A percentile compares a stretch with the other conserved stretches of the same genome.
Evolutionary conservation across 257 asterid species (phyloP).

Genomic region (Fraxinus pennsylvanica): DNA sequence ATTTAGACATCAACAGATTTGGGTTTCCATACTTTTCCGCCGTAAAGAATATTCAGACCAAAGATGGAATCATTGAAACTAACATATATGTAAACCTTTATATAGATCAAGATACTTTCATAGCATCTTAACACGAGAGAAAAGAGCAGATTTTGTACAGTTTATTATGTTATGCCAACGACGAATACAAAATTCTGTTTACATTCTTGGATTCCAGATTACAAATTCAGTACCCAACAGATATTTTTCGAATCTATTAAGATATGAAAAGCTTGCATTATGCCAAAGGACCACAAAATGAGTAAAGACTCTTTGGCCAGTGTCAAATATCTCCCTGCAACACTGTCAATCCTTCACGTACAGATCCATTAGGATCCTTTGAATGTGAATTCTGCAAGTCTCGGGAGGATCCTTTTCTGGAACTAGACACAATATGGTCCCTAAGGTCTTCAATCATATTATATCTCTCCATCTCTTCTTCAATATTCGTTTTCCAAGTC

Average conservation of each 20-base stretch:
- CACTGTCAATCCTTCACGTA: constrained; percentile 45
- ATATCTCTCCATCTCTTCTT: constrained; percentile 82
- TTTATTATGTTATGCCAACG: constrained; percentile 37
- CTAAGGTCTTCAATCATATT: constrained; percentile 85
- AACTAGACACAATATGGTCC: constrained; percentile 77
- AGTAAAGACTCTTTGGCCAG: constrained; percentile 15
- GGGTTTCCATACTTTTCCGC: not conserved
- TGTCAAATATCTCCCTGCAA: constrained; percentile 37
- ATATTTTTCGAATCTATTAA: constrained; percentile 5
- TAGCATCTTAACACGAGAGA: constrained; percentile 26
- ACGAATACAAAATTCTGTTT: constrained; percentile 45
- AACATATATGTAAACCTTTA: constrained; percentile 10
- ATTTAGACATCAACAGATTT: not conserved
- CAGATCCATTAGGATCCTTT: constrained; percentile 42
- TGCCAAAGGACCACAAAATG: not conserved
- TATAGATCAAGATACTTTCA: constrained; percentile 26
- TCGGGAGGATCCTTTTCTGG: constrained; percentile 53
- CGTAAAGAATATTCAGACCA: not conserved
- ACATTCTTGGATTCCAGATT: constrained; percentile 32
- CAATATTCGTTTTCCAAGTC: constrained; percentile 56
- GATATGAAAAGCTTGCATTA: constrained; percentile 12
- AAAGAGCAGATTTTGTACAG: constrained; percentile 53
- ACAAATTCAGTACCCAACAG: not conserved
- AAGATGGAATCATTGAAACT: not conserved
- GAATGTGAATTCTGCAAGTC: constrained; percentile 44